Evolutionary conservation across 805 yeast genomes (phyloP).

Genomic region (Candida patagonica): DNA sequence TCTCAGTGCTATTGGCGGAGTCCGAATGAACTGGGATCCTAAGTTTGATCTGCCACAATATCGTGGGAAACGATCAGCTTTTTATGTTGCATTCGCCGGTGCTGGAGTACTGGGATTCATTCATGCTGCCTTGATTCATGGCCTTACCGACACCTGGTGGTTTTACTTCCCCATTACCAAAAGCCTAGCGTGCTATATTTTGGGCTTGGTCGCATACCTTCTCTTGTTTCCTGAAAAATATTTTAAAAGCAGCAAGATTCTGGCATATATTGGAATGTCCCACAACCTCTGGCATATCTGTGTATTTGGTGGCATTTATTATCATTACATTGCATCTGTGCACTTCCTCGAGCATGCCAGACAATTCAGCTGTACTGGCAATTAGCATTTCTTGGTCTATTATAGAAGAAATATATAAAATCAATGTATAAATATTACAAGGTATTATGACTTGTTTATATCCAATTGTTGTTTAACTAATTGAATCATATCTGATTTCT

Average conservation of each 20-base stretch:
- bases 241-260: constrained; percentile 25
- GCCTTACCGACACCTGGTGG: constrained; percentile 40
- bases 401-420: no score
- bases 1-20: constrained; percentile 61
- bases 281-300: constrained; percentile 93
- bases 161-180: constrained; percentile 63
- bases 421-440: no score
- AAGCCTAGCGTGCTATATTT: constrained; percentile 63
- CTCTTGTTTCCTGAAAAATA: constrained; percentile 83
- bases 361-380: constrained; percentile 18
- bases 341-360: constrained; percentile 50
- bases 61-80: constrained; percentile 66
- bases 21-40: constrained; percentile 85
- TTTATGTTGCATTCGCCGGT: constrained; percentile 68
- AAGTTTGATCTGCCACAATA: constrained; percentile 81
- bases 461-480: no score
- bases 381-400: no score
- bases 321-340: constrained; percentile 74
- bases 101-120: constrained; percentile 63
- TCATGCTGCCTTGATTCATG: constrained; percentile 46
- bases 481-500: no score
- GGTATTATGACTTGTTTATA: no score
- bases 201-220: constrained; percentile 84
- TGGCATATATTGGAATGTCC: constrained; percentile 63
- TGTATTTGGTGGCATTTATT: constrained; percentile 81